These are phyloP conservation scores for Dipteronia dyeriana DNA, from an alignment of 345 rosid species.

Conservation along the genomic window DNA sequence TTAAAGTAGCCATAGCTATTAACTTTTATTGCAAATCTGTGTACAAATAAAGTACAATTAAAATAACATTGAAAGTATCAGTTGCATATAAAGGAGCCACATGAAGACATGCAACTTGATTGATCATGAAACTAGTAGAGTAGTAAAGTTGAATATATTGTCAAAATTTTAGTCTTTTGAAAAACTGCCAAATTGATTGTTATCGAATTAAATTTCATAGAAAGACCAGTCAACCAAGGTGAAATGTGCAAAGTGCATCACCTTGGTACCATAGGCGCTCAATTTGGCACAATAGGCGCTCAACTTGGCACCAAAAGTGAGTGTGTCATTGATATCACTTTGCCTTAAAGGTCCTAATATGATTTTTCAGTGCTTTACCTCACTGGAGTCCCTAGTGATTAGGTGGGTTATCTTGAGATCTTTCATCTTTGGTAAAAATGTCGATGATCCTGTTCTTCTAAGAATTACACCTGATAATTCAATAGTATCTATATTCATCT, in stretches of 20 bases:
- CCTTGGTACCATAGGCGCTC: background rate
- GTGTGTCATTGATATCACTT: background rate
- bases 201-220: too few species aligned
- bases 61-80: background rate
- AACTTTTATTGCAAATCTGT: background rate
- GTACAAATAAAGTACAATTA: background rate
- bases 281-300: background rate
- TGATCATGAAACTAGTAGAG: background rate
- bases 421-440: background rate
- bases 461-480: background rate
- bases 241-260: background rate
- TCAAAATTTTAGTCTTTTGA: background rate
- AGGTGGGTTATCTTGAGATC: background rate
- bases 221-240: background rate
- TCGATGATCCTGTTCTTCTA: too few species aligned
- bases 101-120: background rate
- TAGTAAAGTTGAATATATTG: background rate
- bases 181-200: background rate
- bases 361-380: background rate
- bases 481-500: background rate
- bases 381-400: background rate
- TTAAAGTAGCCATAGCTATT: background rate
- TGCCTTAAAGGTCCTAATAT: background rate
- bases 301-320: background rate
- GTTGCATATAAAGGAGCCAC: background rate